Evolutionary conservation across 805 yeast species (phyloP).

Genomic region (Starmerella bombicola): DNA sequence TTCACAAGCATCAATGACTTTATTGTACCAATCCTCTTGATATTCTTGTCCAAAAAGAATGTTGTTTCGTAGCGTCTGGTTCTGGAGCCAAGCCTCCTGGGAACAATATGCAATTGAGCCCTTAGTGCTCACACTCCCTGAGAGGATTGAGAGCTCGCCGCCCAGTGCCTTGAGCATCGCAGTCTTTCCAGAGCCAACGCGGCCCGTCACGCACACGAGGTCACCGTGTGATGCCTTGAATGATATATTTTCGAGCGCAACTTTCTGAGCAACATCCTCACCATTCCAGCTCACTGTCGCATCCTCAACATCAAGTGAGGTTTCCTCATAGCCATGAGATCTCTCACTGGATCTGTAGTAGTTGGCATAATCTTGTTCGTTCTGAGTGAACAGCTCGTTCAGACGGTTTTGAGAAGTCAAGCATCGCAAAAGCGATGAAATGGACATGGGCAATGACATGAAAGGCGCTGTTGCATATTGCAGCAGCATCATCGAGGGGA

Average conservation of each 20-base stretch:
- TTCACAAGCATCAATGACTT: conserved; percentile 81
- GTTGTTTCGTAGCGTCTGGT: conserved; percentile 78
- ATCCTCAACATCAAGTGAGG: conserved; percentile 30
- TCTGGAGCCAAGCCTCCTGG: conserved; percentile 87
- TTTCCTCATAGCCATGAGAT: conserved; percentile 47
- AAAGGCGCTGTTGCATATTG: conserved; percentile 78
- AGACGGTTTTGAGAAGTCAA: conserved; percentile 48
- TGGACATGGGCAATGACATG: conserved; percentile 77
- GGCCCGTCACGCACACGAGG: conserved; percentile 69
- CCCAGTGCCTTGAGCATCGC: conserved; percentile 60
- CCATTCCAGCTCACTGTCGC: conserved; percentile 41
- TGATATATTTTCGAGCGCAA: conserved; percentile 35
- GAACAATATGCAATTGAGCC: conserved; percentile 76
- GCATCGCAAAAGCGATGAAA: conserved; percentile 74
- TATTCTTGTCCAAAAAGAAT: conserved; percentile 77
- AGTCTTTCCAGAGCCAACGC: conserved; percentile 77
- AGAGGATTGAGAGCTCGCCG: conserved; percentile 61
- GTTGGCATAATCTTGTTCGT: conserved; percentile 67
- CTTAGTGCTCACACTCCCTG: conserved; percentile 52
- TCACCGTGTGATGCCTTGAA: conserved; percentile 59
- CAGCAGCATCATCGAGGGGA: conserved; percentile 44
- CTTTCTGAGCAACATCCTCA: conserved; percentile 34
- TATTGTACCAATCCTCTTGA: conserved; percentile 69
- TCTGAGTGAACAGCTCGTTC: conserved; percentile 51
- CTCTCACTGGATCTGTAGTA: conserved; percentile 41